These are phyloP conservation scores for Tricholoma sp. DNA, from an alignment of 768 basidiomycete genomes.

Conservation along the genomic window DNA sequence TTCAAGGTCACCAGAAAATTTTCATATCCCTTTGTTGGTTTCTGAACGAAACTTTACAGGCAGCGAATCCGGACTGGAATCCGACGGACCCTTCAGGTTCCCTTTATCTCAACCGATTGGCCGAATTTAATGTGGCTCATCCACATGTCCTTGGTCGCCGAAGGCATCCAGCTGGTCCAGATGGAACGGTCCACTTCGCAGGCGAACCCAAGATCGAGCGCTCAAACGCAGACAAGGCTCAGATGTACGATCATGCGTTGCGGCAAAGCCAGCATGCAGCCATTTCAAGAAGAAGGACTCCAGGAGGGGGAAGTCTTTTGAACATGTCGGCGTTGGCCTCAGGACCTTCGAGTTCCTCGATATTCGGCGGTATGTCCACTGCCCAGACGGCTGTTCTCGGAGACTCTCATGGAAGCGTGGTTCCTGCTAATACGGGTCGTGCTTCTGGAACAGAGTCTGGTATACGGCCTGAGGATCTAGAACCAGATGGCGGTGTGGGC, in stretches of 20 bases:
- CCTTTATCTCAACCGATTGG: constrained; percentile 82
- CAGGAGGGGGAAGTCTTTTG: constrained; percentile 43
- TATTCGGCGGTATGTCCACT: constrained; percentile 47
- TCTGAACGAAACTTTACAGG: constrained; percentile 33
- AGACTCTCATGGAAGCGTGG: constrained; percentile 63
- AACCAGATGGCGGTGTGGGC: constrained; percentile 49
- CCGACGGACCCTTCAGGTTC: constrained; percentile 89
- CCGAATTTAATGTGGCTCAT: constrained; percentile 53
- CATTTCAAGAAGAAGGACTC: constrained; percentile 34
- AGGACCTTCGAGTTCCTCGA: constrained; percentile 34
- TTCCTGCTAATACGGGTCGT: constrained; percentile 3
- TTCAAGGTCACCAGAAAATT: constrained; percentile 58
- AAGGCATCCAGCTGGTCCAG: constrained; percentile 19
- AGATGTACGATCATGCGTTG: constrained; percentile 73
- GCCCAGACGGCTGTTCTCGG: constrained; percentile 72
- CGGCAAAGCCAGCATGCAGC: constrained; percentile 61
- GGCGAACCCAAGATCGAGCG: constrained; percentile 30
- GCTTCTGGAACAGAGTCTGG: constrained; percentile 8
- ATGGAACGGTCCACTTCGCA: constrained; percentile 28
- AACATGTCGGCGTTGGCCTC: constrained; percentile 43
- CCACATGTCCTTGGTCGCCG: constrained; percentile 28
- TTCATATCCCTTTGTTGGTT: not conserved
- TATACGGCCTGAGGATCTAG: constrained; percentile 43
- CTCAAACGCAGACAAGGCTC: constrained; percentile 46
- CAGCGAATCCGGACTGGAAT: constrained; percentile 94